Evolutionary conservation across 2,329 filamentous ascomycete genomes (phyloP), one percentile per base, ranked within the genome.

Genomic region (Cladosporium sp.): DNA sequence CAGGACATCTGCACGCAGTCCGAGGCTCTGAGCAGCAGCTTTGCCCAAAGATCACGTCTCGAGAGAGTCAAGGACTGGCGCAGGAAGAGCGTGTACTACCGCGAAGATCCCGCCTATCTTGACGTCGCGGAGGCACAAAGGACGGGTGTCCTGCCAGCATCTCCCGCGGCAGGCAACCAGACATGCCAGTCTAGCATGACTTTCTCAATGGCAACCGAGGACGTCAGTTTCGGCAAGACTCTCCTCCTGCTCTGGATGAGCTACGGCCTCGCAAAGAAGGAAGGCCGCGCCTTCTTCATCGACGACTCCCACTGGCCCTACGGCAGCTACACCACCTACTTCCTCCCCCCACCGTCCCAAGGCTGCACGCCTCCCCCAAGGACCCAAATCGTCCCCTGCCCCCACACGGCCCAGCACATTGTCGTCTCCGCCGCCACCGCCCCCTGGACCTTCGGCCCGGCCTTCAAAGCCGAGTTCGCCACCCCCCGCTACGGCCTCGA

Each of bases 241-340:
- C 70, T 95, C 54, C 83, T 95, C 78, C 79, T 84, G 63, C 66
- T 95, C 52, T 95, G 89, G 89, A 85, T 86, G 62, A 85, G 88
- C 22, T 95, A 93, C 65, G 87, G 87, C 3, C 72, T 95, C 50
- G 88, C 89, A 2, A 77, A 85, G 64, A 79, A 83, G 54, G 86
- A 95, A 66, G 81, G 80, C 11, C 77, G 89, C 19, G 77, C 82
- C 1, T 95, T 95, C 69, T 95, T 95, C 71, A 76, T 95, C 57
- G 88, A 95, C 61, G 89, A 95, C 69, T 82, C 85, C 6, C 78
- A 85, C 59, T 95, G 90, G 79, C 84, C 86, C 1, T 93, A 93
- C 61, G 89, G 89, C 9, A 76, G 78, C 48, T 95, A 88, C 64
- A 78, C 77, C 0, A 77, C 81, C 46, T 89, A 87, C 61, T 95